These are phyloP conservation scores for Candida xyloterini DNA, from an alignment of 805 yeast species.

Conservation along the genomic window DNA sequence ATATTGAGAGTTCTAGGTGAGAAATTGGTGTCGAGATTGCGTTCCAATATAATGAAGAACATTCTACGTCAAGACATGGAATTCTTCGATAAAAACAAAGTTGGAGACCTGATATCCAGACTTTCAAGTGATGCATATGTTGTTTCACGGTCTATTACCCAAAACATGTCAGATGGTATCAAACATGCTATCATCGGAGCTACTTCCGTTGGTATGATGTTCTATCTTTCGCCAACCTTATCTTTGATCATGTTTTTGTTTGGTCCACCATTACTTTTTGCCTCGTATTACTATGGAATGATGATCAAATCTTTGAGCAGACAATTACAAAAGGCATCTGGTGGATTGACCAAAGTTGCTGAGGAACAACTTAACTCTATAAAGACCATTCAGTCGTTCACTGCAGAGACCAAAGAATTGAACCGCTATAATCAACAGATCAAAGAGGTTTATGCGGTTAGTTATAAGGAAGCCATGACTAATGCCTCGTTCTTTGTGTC, in stretches of 20 bases:
- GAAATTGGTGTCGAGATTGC: conserved; percentile 76
- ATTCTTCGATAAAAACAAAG: conserved; percentile 84
- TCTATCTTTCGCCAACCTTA: conserved; percentile 72
- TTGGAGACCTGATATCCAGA: conserved; percentile 89
- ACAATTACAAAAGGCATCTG: conserved; percentile 79
- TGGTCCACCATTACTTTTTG: conserved; percentile 80
- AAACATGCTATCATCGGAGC: conserved; percentile 76
- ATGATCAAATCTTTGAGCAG: conserved; percentile 73
- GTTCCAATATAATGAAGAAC: conserved; percentile 74
- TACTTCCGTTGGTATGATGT: conserved; percentile 90
- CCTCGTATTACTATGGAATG: conserved; percentile 81
- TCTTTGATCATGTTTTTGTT: conserved; percentile 74
- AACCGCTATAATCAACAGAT: conserved; percentile 72
- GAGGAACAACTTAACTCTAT: conserved; percentile 88
- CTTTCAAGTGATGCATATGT: conserved; percentile 87
- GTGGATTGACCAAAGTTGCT: conserved; percentile 82
- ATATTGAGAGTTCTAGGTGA: conserved; percentile 80
- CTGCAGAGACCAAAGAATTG: conserved; percentile 79
- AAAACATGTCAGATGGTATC: conserved; percentile 87
- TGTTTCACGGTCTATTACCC: conserved; percentile 82
- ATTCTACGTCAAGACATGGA: conserved; percentile 84
- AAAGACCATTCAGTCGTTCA: conserved; percentile 85
- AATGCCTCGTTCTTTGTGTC: conserved; percentile 77
- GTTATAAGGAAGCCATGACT: conserved; percentile 76
- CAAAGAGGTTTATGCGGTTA: conserved; percentile 61